Evolutionary conservation across 179 eudicot species (phyloP).

Genomic region (Beta lomatogona): DNA sequence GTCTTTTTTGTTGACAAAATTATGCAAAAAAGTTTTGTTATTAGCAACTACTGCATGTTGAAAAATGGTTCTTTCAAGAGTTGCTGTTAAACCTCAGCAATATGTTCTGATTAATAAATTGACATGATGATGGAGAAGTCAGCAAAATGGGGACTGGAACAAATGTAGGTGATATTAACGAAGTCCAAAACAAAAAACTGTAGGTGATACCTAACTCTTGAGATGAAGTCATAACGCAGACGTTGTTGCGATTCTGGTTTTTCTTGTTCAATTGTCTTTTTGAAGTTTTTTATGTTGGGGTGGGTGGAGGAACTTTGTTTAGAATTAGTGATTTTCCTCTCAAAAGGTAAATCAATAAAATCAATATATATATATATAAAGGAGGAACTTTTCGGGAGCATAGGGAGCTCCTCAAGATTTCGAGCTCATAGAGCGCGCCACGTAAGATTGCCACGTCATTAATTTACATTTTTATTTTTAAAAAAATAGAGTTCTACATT

Average conservation of each 20-base stretch:
- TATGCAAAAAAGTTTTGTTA: background rate
- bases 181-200: background rate
- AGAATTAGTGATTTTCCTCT: too few species aligned
- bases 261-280: background rate
- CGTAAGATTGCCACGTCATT: too few species aligned
- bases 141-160: background rate
- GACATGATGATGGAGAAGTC: background rate
- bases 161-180: background rate
- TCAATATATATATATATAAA: too few species aligned
- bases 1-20: conserved; percentile 12
- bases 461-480: too few species aligned
- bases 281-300: too few species aligned
- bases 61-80: background rate
- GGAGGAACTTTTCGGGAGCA: too few species aligned
- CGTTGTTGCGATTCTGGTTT: background rate
- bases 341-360: too few species aligned
- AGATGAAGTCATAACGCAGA: background rate
- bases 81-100: background rate
- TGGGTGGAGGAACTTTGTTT: too few species aligned
- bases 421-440: too few species aligned
- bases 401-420: too few species aligned
- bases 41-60: background rate
- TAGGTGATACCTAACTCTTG: background rate
- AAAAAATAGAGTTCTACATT: too few species aligned
- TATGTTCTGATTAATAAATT: background rate